Evolutionary conservation across 2,329 filamentous ascomycete genomes (phyloP).

Genomic region (Phialophora chinensis): DNA sequence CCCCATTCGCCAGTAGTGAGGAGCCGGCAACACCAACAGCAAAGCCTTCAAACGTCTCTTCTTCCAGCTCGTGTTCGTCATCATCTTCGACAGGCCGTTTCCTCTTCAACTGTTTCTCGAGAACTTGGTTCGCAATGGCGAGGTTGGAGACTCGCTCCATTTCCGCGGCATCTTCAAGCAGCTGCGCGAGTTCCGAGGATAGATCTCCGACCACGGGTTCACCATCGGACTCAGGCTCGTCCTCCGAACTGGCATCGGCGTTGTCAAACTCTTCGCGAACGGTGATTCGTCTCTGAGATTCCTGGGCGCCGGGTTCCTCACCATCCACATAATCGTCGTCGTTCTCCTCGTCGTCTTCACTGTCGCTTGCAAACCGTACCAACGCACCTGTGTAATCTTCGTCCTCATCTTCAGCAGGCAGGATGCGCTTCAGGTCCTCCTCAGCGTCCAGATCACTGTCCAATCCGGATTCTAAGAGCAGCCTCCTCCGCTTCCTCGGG

Average conservation of each 20-base stretch:
- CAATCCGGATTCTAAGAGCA: slow-evolving; percentile 43
- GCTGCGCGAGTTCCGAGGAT: slow-evolving; percentile 26
- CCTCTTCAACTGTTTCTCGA: slow-evolving; percentile 27
- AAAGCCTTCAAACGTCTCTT: slow-evolving; percentile 32
- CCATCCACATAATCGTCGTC: slow-evolving; percentile 38
- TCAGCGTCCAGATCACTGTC: slow-evolving; percentile 42
- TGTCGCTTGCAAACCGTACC: slow-evolving; percentile 33
- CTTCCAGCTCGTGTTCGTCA: slow-evolving; percentile 15
- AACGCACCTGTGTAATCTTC: slow-evolving; percentile 13
- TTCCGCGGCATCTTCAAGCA: slow-evolving; percentile 33
- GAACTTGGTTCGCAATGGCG: slow-evolving; percentile 9
- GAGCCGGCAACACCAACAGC: slow-evolving; percentile 18
- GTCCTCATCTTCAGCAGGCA: slow-evolving; percentile 10
- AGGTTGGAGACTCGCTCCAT: slow-evolving; percentile 16
- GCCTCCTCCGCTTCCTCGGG: slow-evolving; percentile 70
- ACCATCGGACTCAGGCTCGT: slow-evolving; percentile 35
- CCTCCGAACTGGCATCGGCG: slow-evolving; percentile 40
- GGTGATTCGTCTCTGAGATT: slow-evolving; percentile 15
- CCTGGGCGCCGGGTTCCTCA: slow-evolving; percentile 18
- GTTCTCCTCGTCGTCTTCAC: slow-evolving; percentile 43
- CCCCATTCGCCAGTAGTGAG: not conserved
- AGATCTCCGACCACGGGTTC: slow-evolving; percentile 42
- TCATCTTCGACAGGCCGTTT: slow-evolving; percentile 33
- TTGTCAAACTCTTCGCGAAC: slow-evolving; percentile 40
- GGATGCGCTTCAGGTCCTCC: slow-evolving; percentile 39